These are phyloP conservation scores for Hypsizygus marmoreus DNA, from an alignment of 768 basidiomycete species.

Conservation along the genomic window DNA sequence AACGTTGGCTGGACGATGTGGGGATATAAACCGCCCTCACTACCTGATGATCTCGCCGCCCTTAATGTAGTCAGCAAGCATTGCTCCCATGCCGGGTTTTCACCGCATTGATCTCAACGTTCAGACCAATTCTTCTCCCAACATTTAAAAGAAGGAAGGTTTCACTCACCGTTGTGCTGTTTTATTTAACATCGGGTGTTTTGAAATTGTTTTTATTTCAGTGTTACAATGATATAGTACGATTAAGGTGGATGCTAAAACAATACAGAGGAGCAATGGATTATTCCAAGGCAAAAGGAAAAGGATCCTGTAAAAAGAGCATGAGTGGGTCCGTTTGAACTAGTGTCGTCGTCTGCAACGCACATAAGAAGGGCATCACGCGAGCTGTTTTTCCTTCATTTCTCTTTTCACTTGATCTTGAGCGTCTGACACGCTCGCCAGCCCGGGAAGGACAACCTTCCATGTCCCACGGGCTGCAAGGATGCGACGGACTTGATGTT, in stretches of 20 bases:
- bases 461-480: conserved; percentile 62
- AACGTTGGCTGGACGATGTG: conserved; percentile 57
- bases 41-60: conserved; percentile 1
- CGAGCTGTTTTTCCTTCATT: conserved; percentile 25
- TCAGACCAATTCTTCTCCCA: no score
- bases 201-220: no score
- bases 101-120: no score
- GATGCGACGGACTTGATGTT: conserved; percentile 75
- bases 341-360: conserved; percentile 1
- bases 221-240: no score
- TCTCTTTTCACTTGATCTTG: conserved; percentile 39
- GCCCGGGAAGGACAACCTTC: conserved; percentile 68
- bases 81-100: no score
- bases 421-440: conserved; percentile 40
- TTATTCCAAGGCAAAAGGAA: no score
- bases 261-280: no score
- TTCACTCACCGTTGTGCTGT: no score
- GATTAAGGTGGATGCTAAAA: no score
- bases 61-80: neutral
- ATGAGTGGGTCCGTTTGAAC: conserved; percentile 4
- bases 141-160: no score
- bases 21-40: conserved; percentile 54
- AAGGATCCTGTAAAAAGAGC: neutral
- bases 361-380: conserved; percentile 14
- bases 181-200: no score